Conservation (phyloP, 371 early-diverging fungal genomes). For the Neoconidiobolus thromboides region DNA sequence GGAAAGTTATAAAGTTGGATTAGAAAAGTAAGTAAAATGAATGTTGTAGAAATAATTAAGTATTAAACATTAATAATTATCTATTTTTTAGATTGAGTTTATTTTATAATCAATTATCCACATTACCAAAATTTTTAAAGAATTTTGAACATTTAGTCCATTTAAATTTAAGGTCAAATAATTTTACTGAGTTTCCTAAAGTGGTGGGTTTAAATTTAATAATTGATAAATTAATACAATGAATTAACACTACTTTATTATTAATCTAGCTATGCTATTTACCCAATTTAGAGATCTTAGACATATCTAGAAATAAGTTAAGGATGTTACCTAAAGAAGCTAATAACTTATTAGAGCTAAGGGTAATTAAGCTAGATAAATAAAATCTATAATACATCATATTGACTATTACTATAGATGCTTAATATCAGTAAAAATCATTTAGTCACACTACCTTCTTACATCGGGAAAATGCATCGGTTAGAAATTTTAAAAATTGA, state of each 20-base stretch:
- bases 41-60: too few relatives aligned
- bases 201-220: neutral
- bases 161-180: neutral
- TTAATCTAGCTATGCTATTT: slow-evolving; percentile 7
- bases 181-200: neutral
- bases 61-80: neutral
- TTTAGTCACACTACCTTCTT: neutral
- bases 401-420: neutral
- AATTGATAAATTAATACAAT: neutral
- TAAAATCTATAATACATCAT: too few relatives aligned
- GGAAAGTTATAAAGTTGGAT: too few relatives aligned
- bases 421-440: neutral
- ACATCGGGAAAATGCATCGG: neutral
- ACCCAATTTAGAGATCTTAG: slow-evolving; percentile 8
- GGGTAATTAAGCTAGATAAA: too few relatives aligned
- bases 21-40: too few relatives aligned
- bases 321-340: slow-evolving; percentile 6
- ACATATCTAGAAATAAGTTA: slow-evolving; percentile 9
- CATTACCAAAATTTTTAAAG: neutral
- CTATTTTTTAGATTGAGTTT: neutral
- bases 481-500: neutral
- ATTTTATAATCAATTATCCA: neutral
- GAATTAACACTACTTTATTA: neutral
- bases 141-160: neutral
- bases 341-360: slow-evolving; percentile 6